phyloP scores from a whole-genome alignment of 2,329 filamentous ascomycete species.

The Tolypocladium inflatum region DNA sequence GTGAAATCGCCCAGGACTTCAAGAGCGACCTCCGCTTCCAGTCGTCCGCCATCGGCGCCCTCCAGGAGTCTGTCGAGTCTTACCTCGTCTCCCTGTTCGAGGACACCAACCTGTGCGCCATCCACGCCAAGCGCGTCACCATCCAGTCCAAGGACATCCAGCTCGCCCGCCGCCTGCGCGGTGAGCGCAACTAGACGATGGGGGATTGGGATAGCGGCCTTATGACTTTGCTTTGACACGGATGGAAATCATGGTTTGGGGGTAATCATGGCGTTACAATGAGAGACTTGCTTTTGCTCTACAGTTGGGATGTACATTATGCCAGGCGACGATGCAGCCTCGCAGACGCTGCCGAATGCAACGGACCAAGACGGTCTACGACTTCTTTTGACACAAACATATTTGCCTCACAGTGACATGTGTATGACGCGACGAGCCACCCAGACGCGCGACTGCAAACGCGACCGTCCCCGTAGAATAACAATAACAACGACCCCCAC shows the following conservation, averaged over 20 bases:
- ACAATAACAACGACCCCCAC: background rate
- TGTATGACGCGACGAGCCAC: background rate
- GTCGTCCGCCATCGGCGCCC: constrained; percentile 91
- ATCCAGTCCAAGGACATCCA: constrained; percentile 98
- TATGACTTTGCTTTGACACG: constrained; percentile 30
- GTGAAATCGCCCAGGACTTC: constrained; percentile 94
- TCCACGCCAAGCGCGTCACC: constrained; percentile 98
- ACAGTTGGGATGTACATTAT: constrained; percentile 35
- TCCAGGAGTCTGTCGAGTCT: constrained; percentile 97
- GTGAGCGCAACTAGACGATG: constrained; percentile 69
- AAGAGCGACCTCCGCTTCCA: constrained; percentile 96
- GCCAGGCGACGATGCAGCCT: constrained; percentile 12
- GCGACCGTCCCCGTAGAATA: background rate
- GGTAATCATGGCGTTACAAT: constrained; percentile 37
- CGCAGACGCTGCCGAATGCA: constrained; percentile 11
- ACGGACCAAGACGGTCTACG: constrained; percentile 4
- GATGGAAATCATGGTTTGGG: constrained; percentile 27
- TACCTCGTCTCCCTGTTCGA: constrained; percentile 98
- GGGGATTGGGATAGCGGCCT: constrained; percentile 17
- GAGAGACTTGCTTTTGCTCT: constrained; percentile 27
- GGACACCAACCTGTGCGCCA: constrained; percentile 96
- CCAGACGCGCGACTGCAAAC: background rate
- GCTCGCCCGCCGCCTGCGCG: constrained; percentile 87
- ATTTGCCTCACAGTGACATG: background rate
- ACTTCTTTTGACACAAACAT: background rate